These are phyloP conservation scores for Malus sylvestris DNA, from an alignment of 306 rosid genomes.

Conservation along the genomic window DNA sequence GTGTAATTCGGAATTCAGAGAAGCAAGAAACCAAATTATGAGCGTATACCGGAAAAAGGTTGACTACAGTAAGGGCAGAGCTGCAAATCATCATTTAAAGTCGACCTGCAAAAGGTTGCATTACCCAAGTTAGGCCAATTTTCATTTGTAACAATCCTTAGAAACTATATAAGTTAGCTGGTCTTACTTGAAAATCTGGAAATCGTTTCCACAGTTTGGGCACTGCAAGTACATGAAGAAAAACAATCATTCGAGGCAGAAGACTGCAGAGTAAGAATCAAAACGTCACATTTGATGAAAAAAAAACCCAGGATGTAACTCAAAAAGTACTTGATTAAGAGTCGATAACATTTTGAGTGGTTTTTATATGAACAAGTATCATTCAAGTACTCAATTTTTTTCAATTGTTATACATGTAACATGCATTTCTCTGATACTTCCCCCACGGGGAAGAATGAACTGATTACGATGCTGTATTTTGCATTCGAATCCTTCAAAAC, in stretches of 20 bases:
- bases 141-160: neutral
- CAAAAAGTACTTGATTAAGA: neutral
- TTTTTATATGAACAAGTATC: neutral
- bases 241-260: constrained; percentile 9
- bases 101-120: constrained; percentile 47
- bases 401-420: neutral
- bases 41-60: constrained; percentile 73
- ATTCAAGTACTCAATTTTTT: neutral
- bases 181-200: constrained; percentile 95
- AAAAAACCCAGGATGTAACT: neutral
- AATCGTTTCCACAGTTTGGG: constrained; percentile 89
- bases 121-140: neutral
- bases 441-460: neutral
- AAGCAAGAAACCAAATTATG: neutral
- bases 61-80: constrained; percentile 87
- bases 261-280: neutral
- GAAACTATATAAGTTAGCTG: constrained; percentile 9
- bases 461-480: neutral
- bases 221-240: constrained; percentile 56
- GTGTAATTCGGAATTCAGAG: neutral
- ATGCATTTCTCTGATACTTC: neutral
- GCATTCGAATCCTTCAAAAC: neutral
- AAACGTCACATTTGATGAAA: neutral
- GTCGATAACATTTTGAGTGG: neutral
- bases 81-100: constrained; percentile 73